Conservation (phyloP, 257 asterid species). For the Jacaranda mimosifolia region DNA sequence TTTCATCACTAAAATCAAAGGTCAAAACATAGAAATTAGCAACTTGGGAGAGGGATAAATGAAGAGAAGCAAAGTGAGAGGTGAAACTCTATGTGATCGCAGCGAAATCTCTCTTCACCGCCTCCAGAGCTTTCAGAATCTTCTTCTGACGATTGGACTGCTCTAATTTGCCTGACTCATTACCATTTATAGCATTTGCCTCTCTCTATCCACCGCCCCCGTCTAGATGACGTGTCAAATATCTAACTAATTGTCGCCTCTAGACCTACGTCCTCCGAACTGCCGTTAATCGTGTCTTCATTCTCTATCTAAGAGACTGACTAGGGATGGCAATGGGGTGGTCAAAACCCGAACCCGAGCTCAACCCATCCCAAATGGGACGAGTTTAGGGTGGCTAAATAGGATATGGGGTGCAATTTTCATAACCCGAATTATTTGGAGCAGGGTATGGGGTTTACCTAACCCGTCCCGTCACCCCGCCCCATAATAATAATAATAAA, state of each 20-base stretch:
- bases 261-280: slow-evolving; percentile 30
- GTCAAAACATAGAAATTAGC: background rate
- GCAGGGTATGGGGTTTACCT: too few species aligned
- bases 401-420: too few species aligned
- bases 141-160: slow-evolving; percentile 57
- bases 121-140: slow-evolving; percentile 76
- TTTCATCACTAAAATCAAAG: background rate
- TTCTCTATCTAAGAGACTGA: slow-evolving; percentile 42
- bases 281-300: slow-evolving; percentile 30
- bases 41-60: slow-evolving; percentile 81
- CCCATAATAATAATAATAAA: too few species aligned
- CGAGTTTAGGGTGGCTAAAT: too few species aligned
- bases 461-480: too few species aligned
- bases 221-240: slow-evolving; percentile 12
- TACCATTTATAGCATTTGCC: slow-evolving; percentile 6
- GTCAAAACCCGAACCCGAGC: too few species aligned
- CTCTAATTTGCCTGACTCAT: slow-evolving; percentile 39
- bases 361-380: too few species aligned
- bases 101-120: slow-evolving; percentile 83
- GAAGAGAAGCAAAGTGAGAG: slow-evolving; percentile 81
- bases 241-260: slow-evolving; percentile 29
- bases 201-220: slow-evolving; percentile 32
- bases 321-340: too few species aligned
- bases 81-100: slow-evolving; percentile 87
- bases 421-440: too few species aligned